Base-by-base conservation (phyloP, 306 rosid genomes). In the Carpinus viminea region DNA sequence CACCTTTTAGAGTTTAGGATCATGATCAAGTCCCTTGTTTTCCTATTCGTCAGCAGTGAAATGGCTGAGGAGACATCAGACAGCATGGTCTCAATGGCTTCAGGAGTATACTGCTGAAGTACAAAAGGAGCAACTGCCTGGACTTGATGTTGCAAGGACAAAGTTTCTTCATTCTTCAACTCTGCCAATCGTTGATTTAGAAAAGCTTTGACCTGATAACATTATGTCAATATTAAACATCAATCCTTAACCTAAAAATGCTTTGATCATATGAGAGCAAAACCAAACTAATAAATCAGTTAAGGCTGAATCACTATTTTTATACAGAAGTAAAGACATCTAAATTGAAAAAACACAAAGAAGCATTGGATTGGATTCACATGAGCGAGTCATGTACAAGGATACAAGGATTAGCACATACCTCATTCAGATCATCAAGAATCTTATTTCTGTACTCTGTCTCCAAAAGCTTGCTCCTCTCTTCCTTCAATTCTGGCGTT, bases 1-100 rank as follows among this genome's bases (percentile, higher is more conserved):
- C 76, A 94, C 98, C 97, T 90, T 87, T 89, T 92, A 68, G 97
- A 94, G 91, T 94, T 92, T 75, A 94, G 96, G 86, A 94, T 92
- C 98, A 94, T 89, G 66, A 94, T 86, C 87, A 94, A 82, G 82
- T 92, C 98, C 81, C 91, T 84, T 51, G 98, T 94, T 88, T 88
- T 92, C 83, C 87, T 88, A 82, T 92, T 87, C 66, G 97, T 92
- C 74, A 94, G 85, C 79, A 92, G 83, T 28, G 98, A 92, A 82
- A 94, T 90, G 78, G 93, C 96, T 85, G 82, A 71, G 31, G 93
- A 89, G 79, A 94, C 83, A 83, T 92, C 90, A 48, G 80, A 82
- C 55, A 89, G 83, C 96, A 94, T 92, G 1, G 80, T 87, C 64
- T 86, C 94, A 26, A 92, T 89, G 76, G 90, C 90, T 84, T 92